A percentile compares a stretch with the other conserved stretches of the same genome.
phyloP scores from a whole-genome alignment of 148 eudicot species.

The Amaranthus cruentus region DNA sequence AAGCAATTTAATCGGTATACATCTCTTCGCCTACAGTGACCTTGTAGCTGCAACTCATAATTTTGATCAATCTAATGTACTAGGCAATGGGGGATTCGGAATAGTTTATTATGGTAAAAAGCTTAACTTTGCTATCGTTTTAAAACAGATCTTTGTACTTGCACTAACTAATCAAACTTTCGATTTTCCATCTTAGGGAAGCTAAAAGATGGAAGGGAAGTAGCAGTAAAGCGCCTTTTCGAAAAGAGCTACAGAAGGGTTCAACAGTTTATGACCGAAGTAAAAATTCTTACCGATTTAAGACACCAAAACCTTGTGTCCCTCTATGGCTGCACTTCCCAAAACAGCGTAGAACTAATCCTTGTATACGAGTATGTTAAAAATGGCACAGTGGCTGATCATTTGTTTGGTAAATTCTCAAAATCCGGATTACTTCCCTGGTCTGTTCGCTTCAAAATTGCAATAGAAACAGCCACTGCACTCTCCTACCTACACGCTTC shows the following conservation, averaged over 20 bases:
- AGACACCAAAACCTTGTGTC: constrained; percentile 48
- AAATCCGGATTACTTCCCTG: constrained; percentile 28
- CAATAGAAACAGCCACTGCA: constrained; percentile 55
- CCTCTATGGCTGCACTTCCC: constrained; percentile 56
- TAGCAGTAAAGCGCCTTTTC: constrained; percentile 55
- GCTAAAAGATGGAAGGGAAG: constrained; percentile 49
- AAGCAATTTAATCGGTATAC: constrained; percentile 27
- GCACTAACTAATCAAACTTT: no score
- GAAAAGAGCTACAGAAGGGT: constrained; percentile 39
- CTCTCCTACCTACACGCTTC: constrained; percentile 14
- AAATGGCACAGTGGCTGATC: constrained; percentile 59
- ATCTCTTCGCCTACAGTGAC: constrained; percentile 42
- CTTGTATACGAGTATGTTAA: constrained; percentile 56
- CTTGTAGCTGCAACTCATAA: constrained; percentile 40
- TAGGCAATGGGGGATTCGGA: constrained; percentile 69
- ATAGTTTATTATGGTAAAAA: constrained; percentile 45
- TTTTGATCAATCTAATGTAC: constrained; percentile 39
- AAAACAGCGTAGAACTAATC: constrained; percentile 38
- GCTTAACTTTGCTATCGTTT: not conserved
- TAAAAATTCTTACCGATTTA: constrained; percentile 38
- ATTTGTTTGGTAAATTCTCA: constrained; percentile 36
- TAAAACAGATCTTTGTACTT: not conserved
- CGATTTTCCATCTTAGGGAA: constrained; percentile 26
- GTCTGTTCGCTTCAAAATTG: constrained; percentile 45
- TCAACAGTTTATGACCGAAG: constrained; percentile 50